Conservation (phyloP, 129 eudicot species). For the Lonicera japonica region DNA sequence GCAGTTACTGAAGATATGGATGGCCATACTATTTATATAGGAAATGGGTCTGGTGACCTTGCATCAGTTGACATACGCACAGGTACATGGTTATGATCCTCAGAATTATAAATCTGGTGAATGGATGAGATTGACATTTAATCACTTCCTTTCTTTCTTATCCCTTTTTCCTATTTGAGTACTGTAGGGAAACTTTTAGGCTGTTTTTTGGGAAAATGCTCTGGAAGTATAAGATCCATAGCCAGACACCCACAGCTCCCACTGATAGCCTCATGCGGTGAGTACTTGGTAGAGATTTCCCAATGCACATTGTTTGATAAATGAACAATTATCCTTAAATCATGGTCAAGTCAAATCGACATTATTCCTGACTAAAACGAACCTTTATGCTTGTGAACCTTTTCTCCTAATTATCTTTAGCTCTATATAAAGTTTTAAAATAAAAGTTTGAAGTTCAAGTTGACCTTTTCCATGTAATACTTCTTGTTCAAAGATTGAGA, state of each 20-base stretch:
- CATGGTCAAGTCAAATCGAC: neutral
- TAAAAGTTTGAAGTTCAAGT: neutral
- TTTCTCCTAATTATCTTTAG: too few relatives aligned
- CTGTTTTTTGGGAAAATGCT: slow-evolving; percentile 88
- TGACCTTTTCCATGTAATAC: neutral
- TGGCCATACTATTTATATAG: slow-evolving; percentile 72
- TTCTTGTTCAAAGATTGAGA: neutral
- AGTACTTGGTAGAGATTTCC: slow-evolving; percentile 20
- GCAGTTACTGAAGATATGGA: slow-evolving; percentile 80
- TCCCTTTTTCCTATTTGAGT: neutral
- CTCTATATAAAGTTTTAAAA: neutral
- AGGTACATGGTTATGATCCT: slow-evolving; percentile 31
- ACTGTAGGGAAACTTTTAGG: slow-evolving; percentile 76
- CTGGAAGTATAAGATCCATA: slow-evolving; percentile 95
- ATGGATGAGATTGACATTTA: neutral
- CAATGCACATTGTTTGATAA: slow-evolving; percentile 3
- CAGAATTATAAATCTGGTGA: neutral
- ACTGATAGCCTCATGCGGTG: slow-evolving; percentile 95
- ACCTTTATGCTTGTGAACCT: too few relatives aligned
- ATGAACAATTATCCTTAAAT: too few relatives aligned
- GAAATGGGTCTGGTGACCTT: slow-evolving; percentile 96
- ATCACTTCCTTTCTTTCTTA: neutral
- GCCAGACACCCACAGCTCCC: slow-evolving; percentile 80
- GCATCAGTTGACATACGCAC: slow-evolving; percentile 89
- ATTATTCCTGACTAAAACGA: too few relatives aligned